Evolutionary conservation across 2,329 filamentous ascomycete genomes (phyloP).

Genomic region (Aspergillus texensis): DNA sequence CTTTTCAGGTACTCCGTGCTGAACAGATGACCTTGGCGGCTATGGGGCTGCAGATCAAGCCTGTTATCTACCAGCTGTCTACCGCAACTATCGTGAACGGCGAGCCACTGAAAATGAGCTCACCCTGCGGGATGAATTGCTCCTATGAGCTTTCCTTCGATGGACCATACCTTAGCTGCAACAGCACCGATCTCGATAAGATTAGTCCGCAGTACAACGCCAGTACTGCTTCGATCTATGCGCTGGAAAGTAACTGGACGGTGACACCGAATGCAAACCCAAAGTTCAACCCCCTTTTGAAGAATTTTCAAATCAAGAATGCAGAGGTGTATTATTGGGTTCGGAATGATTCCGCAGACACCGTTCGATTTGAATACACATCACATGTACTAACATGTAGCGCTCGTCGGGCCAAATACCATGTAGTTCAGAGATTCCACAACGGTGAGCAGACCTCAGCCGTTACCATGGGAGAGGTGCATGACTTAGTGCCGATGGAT

Average conservation of each 20-base stretch:
- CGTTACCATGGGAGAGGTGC: neutral
- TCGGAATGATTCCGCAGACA: neutral
- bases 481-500: neutral
- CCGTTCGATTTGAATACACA: rapidly evolving
- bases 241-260: neutral
- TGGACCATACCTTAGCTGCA: neutral
- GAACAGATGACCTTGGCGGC: rapidly evolving
- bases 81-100: neutral
- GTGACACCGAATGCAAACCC: neutral
- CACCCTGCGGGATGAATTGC: neutral
- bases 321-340: neutral
- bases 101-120: rapidly evolving
- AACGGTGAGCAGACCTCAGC: neutral
- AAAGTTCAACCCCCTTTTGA: neutral
- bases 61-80: neutral
- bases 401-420: neutral
- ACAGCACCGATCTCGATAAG: neutral
- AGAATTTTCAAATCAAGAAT: neutral
- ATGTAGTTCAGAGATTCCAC: neutral
- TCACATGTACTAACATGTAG: neutral
- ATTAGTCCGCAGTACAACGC: rapidly evolving
- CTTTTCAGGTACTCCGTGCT: neutral
- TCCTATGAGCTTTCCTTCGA: neutral
- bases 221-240: rapidly evolving
- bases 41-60: neutral